A percentile compares a stretch with the other conserved stretches of the same genome.
Evolutionary conservation across 1,284 basidiomycete genomes (phyloP).

Genomic region (Malassezia japonica): DNA sequence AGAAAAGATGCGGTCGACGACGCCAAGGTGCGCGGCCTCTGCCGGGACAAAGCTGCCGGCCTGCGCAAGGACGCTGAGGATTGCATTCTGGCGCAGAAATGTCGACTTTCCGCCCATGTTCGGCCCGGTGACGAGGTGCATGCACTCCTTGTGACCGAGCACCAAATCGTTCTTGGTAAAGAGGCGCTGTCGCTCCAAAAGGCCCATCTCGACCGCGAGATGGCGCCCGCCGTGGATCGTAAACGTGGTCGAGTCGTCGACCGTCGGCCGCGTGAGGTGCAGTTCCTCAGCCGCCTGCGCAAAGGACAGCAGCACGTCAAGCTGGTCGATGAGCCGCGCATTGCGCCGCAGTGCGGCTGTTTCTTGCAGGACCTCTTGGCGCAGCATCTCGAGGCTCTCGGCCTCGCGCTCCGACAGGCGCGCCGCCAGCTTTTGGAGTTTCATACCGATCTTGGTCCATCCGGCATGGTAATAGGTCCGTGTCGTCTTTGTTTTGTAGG

Average conservation of each 20-base stretch:
- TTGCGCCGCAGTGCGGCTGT: conserved; percentile 56
- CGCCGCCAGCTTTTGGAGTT: conserved; percentile 19
- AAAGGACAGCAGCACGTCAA: conserved; percentile 76
- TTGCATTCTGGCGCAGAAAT: conserved; percentile 76
- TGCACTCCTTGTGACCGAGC: conserved; percentile 56
- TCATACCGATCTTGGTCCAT: conserved; percentile 30
- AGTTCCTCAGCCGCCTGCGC: conserved; percentile 72
- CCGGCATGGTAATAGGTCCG: conserved; percentile 32
- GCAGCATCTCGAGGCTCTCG: conserved; percentile 29
- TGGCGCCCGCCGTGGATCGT: conserved; percentile 72
- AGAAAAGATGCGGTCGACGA: conserved; percentile 85
- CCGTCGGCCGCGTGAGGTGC: conserved; percentile 62
- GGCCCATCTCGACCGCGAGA: conserved; percentile 80
- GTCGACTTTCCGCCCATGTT: conserved; percentile 95
- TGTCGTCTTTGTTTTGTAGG: conserved; percentile 30
- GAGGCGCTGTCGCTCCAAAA: conserved; percentile 55
- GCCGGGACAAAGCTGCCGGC: conserved; percentile 88
- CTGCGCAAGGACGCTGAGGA: conserved; percentile 84
- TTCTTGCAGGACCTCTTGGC: conserved; percentile 22
- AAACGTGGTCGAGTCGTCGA: conserved; percentile 56
- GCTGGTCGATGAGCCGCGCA: conserved; percentile 71
- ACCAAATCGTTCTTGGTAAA: conserved; percentile 62
- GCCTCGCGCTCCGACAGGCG: conserved; percentile 25
- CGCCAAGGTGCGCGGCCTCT: conserved; percentile 63
- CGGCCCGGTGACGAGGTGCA: conserved; percentile 81